phyloP scores from a whole-genome alignment of 768 basidiomycete species.

The Nidularia sp. region DNA sequence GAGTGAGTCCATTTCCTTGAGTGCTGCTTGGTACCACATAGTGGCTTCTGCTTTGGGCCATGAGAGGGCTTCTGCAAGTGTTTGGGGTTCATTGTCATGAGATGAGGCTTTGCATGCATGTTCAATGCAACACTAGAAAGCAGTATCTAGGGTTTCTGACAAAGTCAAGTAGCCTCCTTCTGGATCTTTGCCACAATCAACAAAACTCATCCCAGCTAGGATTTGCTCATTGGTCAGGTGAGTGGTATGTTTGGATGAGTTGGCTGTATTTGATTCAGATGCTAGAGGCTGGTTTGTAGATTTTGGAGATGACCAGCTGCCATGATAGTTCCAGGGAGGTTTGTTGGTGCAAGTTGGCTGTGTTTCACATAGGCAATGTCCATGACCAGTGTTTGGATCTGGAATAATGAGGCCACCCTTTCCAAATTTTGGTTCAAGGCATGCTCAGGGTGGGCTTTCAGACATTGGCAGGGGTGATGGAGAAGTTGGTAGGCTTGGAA shows the following conservation, averaged over 20 bases:
- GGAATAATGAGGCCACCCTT: neutral
- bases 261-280: neutral
- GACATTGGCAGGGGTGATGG: neutral
- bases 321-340: neutral
- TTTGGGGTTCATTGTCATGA: neutral
- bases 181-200: neutral
- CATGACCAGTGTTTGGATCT: neutral
- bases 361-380: neutral
- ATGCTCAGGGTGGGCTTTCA: neutral
- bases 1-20: neutral
- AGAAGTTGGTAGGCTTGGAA: neutral
- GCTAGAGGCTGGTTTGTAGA: neutral
- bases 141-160: neutral
- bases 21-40: slow-evolving; percentile 1
- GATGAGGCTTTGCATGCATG: neutral
- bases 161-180: neutral
- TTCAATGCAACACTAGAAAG: neutral
- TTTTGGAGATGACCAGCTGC: neutral
- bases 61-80: neutral
- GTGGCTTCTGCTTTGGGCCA: neutral
- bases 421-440: neutral
- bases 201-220: neutral
- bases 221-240: neutral
- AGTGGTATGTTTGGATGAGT: neutral
- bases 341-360: neutral